Percentiles rank a stretch among this genome's conserved stretches.
Conservation (phyloP, 306 rosid genomes). For the Pueraria montana region DNA sequence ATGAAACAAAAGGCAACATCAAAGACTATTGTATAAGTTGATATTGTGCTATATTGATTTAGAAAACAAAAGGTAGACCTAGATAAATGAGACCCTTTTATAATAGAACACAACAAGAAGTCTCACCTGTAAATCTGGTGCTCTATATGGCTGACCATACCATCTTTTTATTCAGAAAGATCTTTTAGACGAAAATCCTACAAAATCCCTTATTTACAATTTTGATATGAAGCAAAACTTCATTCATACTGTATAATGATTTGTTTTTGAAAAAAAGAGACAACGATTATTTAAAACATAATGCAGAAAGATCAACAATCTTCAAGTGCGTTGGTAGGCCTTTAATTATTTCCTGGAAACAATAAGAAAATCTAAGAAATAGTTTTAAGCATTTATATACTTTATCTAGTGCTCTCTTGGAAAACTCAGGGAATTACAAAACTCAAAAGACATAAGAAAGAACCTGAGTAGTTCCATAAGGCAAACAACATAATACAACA, state of each 20-base stretch:
- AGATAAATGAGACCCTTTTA: slow-evolving; percentile 33
- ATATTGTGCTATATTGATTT: slow-evolving; percentile 9
- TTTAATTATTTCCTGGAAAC: slow-evolving; percentile 88
- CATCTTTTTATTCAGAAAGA: slow-evolving; percentile 90
- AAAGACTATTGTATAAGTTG: slow-evolving; percentile 8
- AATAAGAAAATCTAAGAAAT: slow-evolving; percentile 41
- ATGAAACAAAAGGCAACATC: slow-evolving; percentile 27
- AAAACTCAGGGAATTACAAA: slow-evolving; percentile 20
- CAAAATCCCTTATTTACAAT: slow-evolving; percentile 44
- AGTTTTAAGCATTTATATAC: background rate
- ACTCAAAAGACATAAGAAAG: slow-evolving; percentile 14
- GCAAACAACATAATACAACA: slow-evolving; percentile 96
- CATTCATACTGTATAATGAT: background rate
- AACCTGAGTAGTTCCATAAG: slow-evolving; percentile 98
- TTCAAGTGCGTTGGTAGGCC: slow-evolving; percentile 87
- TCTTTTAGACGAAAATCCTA: slow-evolving; percentile 93
- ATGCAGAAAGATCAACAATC: slow-evolving; percentile 99
- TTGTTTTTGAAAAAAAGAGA: background rate
- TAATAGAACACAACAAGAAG: slow-evolving; percentile 24
- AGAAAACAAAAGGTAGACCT: slow-evolving; percentile 39
- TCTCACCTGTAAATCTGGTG: slow-evolving; percentile 83
- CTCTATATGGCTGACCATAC: slow-evolving; percentile 92
- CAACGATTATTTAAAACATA: slow-evolving; percentile 53
- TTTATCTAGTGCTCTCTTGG: background rate
- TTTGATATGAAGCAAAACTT: slow-evolving; percentile 29